Evolutionary conservation across 2,329 filamentous ascomycete species (phyloP).

Genomic region (Podosphaera xanthii): DNA sequence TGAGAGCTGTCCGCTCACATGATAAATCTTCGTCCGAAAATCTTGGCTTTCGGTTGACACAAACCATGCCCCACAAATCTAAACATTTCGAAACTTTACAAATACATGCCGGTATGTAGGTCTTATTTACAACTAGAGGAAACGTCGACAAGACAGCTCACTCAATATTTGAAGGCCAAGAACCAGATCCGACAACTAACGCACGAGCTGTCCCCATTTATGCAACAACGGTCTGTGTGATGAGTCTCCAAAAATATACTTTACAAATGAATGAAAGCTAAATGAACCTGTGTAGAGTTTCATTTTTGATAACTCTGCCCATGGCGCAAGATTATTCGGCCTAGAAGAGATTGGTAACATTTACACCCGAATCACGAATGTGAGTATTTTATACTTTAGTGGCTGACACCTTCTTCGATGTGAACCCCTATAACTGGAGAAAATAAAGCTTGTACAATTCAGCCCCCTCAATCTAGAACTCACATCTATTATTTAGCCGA

Average conservation of each 20-base stretch:
- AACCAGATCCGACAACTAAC: constrained; percentile 61
- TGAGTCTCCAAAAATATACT: neutral
- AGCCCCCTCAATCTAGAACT: neutral
- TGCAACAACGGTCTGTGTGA: constrained; percentile 43
- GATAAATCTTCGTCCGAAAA: neutral
- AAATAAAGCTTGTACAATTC: too few species aligned
- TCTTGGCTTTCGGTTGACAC: neutral
- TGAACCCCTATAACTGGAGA: too few species aligned
- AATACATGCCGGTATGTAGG: constrained; percentile 47
- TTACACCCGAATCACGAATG: constrained; percentile 92
- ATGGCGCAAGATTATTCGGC: constrained; percentile 82
- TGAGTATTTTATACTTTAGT: constrained; percentile 15
- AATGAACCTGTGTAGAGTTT: constrained; percentile 36
- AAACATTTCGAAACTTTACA: constrained; percentile 65
- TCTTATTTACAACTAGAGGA: neutral
- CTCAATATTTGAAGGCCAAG: constrained; percentile 32
- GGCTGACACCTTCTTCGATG: too few species aligned
- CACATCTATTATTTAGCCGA: constrained; percentile 35
- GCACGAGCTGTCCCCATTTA: constrained; percentile 89
- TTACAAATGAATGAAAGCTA: constrained; percentile 2
- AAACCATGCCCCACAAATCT: constrained; percentile 17
- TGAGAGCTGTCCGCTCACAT: too few species aligned
- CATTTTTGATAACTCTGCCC: constrained; percentile 86
- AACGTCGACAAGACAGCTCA: constrained; percentile 3
- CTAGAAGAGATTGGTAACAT: constrained; percentile 93